Conservation (phyloP, 2,329 filamentous ascomycete genomes). For the Raffaelea ambrosiae region DNA sequence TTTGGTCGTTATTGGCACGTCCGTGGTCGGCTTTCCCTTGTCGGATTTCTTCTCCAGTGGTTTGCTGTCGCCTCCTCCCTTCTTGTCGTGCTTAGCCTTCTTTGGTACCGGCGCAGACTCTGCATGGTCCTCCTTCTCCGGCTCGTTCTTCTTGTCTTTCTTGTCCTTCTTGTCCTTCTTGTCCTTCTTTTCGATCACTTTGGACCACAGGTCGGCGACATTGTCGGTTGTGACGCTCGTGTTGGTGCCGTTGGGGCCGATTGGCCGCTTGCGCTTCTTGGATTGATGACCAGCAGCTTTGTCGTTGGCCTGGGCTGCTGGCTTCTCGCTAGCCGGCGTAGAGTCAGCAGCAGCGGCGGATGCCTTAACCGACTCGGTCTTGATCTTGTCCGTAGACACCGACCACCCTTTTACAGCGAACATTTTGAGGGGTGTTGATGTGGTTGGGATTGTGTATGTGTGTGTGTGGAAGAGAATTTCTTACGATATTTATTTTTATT, state of each 20-base stretch:
- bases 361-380: constrained; percentile 48
- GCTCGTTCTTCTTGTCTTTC: constrained; percentile 1
- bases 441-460: neutral
- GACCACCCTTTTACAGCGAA: constrained; percentile 94
- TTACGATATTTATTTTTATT: neutral
- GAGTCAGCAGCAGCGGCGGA: neutral
- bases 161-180: constrained; percentile 5
- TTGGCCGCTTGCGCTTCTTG: constrained; percentile 51
- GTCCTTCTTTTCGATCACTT: constrained; percentile 63
- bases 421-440: constrained; percentile 40
- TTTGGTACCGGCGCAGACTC: constrained; percentile 23
- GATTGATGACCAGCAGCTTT: constrained; percentile 13
- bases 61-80: constrained; percentile 10
- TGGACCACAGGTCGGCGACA: constrained; percentile 69
- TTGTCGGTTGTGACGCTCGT: constrained; percentile 56
- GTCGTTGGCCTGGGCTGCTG: neutral
- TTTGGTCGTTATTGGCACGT: constrained; percentile 1
- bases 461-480: neutral
- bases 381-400: constrained; percentile 62
- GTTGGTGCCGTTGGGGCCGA: constrained; percentile 12
- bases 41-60: constrained; percentile 19
- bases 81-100: constrained; percentile 15
- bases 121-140: constrained; percentile 18
- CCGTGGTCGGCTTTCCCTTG: constrained; percentile 13
- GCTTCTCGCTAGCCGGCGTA: no score